phyloP scores from a whole-genome alignment of 768 basidiomycete genomes.

The Serendipita sp. region DNA sequence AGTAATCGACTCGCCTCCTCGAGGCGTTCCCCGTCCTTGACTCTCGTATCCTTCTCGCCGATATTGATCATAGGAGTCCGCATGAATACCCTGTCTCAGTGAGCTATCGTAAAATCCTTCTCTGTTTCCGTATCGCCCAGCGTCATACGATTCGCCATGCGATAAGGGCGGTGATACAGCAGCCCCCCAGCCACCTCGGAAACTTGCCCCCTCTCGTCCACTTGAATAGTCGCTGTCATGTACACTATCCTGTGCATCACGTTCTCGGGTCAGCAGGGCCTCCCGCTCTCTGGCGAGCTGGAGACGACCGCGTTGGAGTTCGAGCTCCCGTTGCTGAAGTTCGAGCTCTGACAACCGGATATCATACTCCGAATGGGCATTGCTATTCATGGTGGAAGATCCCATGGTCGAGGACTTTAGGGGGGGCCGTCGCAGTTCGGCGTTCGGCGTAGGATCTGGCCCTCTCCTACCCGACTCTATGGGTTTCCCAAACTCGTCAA shows the following conservation, averaged over 20 bases:
- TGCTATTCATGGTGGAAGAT: background rate
- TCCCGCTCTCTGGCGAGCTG: background rate
- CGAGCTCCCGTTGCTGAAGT: background rate
- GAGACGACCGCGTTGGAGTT: background rate
- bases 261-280: background rate
- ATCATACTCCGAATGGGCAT: background rate
- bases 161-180: too few relatives aligned
- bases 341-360: conserved; percentile 1
- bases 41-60: background rate
- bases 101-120: background rate
- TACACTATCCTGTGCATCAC: background rate
- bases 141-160: background rate
- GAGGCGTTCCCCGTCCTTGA: background rate
- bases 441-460: background rate
- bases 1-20: background rate
- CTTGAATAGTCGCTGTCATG: background rate
- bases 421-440: background rate
- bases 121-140: background rate
- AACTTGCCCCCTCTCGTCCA: background rate
- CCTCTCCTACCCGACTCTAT: background rate
- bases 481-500: conserved; percentile 1
- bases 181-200: background rate
- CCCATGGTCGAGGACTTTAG: background rate
- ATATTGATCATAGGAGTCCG: background rate
- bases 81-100: background rate